Evolutionary conservation across 352 stramenopile genomes (phyloP).

Genomic region (Pythium diclinum): DNA sequence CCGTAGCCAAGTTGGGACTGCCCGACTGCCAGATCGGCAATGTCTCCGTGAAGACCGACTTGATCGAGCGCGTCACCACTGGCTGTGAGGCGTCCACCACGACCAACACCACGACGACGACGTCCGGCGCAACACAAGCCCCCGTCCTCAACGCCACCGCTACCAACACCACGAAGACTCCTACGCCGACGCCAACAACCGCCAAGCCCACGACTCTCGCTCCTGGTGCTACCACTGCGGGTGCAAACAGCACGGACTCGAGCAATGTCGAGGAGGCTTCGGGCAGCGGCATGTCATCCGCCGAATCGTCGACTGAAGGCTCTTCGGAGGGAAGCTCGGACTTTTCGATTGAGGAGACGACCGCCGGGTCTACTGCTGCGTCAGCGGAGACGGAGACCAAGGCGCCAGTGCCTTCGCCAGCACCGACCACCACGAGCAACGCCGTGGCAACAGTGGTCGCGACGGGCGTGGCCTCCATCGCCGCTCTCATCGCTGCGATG

Average conservation of each 20-base stretch:
- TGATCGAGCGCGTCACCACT: conserved; percentile 18
- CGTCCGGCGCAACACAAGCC: not conserved
- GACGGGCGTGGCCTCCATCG: conserved; percentile 1
- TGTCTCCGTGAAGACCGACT: conserved; percentile 19
- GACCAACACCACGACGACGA: not conserved
- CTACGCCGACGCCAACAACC: not conserved
- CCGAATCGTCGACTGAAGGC: not conserved
- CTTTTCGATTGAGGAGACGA: not conserved
- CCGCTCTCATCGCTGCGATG: not conserved
- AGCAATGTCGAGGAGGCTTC: not conserved
- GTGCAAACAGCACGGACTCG: conserved; percentile 1
- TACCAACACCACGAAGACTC: not conserved
- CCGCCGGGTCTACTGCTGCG: not conserved
- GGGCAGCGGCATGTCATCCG: not conserved
- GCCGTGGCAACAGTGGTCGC: not conserved
- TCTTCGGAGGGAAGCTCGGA: not conserved
- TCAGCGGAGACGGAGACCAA: not conserved
- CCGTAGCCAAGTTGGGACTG: conserved; percentile 9
- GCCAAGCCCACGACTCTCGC: conserved; percentile 1
- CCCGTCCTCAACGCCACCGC: not conserved
- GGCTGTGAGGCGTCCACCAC: conserved; percentile 10
- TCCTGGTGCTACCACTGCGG: not conserved
- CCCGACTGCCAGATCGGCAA: conserved; percentile 23
- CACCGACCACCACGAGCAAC: not conserved
- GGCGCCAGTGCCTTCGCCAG: conserved; percentile 2